Percentiles rank a stretch among this genome's conserved stretches.
phyloP scores from a whole-genome alignment of 108 stramenopile species.

The Aureococcus anophagefferens region DNA sequence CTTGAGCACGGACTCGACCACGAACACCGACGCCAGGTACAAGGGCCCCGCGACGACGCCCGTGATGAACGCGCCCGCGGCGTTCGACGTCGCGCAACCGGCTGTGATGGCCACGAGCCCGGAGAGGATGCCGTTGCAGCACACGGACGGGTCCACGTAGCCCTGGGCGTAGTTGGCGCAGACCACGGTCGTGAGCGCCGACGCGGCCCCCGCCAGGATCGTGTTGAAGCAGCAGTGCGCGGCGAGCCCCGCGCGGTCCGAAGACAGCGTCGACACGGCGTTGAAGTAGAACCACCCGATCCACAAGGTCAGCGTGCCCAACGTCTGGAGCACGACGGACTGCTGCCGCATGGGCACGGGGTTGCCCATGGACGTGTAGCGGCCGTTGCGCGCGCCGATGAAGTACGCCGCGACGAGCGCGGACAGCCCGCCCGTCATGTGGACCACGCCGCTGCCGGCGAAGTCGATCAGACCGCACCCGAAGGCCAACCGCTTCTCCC shows the following conservation, averaged over 20 bases:
- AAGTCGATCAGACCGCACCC: conserved; percentile 75
- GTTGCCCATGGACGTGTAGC: conserved; percentile 36
- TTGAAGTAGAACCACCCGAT: conserved; percentile 32
- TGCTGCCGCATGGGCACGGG: conserved; percentile 21
- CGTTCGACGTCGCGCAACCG: conserved; percentile 39
- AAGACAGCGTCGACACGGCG: conserved; percentile 23
- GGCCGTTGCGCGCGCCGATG: conserved; percentile 70
- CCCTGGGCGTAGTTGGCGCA: background rate
- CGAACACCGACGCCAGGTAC: conserved; percentile 55
- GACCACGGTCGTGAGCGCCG: background rate
- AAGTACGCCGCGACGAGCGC: conserved; percentile 67
- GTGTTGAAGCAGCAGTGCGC: conserved; percentile 76
- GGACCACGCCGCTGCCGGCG: conserved; percentile 81
- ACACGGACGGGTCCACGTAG: conserved; percentile 16
- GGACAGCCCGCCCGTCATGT: conserved; percentile 77
- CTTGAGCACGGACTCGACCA: conserved; percentile 36
- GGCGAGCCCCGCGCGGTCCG: conserved; percentile 33
- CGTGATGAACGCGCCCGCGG: conserved; percentile 49
- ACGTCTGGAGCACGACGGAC: conserved; percentile 54
- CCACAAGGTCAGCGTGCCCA: conserved; percentile 30
- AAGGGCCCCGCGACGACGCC: conserved; percentile 66
- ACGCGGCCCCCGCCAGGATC: conserved; percentile 45
- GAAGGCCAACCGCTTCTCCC: conserved; percentile 13
- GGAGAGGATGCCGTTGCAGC: conserved; percentile 17
- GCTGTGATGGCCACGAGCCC: conserved; percentile 49